Conservation (phyloP, 1,139 yeast species). For the Kodamaea suecica region DNA sequence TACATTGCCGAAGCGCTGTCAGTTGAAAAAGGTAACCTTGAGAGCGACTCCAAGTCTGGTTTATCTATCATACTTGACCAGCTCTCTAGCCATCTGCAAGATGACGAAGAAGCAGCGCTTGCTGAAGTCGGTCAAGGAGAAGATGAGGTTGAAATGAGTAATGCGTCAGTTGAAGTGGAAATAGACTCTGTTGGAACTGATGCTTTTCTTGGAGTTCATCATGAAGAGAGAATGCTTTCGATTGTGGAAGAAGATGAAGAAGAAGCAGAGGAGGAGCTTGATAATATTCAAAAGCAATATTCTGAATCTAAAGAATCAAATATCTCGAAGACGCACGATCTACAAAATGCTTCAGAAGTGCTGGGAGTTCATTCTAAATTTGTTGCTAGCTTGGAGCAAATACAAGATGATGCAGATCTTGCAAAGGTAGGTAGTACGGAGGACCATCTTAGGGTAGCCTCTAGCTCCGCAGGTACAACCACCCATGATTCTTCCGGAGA, state of each 20-base stretch:
- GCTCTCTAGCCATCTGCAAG: neutral
- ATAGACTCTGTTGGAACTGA: neutral
- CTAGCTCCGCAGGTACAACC: too few relatives aligned
- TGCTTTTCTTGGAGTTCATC: too few relatives aligned
- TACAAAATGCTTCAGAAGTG: neutral
- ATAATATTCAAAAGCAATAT: neutral
- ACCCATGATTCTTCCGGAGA: too few relatives aligned
- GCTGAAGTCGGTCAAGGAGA: neutral
- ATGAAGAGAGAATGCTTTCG: neutral
- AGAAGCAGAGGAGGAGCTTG: neutral
- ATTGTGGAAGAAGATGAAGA: neutral
- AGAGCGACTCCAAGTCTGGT: neutral
- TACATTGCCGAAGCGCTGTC: conserved; percentile 3
- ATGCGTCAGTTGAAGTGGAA: neutral
- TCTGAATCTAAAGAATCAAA: neutral
- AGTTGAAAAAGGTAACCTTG: neutral
- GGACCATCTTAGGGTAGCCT: too few relatives aligned
- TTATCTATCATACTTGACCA: conserved; percentile 10
- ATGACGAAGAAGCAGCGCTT: neutral
- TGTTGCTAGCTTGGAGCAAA: too few relatives aligned
- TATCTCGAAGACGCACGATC: neutral
- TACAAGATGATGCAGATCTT: too few relatives aligned
- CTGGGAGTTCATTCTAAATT: too few relatives aligned
- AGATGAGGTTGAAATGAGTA: neutral
- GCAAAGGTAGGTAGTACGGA: too few relatives aligned